Percentiles rank a stretch among this genome's conserved stretches.
Conservation (phyloP, 352 stramenopile species). For the Phytopythium helicoides region DNA sequence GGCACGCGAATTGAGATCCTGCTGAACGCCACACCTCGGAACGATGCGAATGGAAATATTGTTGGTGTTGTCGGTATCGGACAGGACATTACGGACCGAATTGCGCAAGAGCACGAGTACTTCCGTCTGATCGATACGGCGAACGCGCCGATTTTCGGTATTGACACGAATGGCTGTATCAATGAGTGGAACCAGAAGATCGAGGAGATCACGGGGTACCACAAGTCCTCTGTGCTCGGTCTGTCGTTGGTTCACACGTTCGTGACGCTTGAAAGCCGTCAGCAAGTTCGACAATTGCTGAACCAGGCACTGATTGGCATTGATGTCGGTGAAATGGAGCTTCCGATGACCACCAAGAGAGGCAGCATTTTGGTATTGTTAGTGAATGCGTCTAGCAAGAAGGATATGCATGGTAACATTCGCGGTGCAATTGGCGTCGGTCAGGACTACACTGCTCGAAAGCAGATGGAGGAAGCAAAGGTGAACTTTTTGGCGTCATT, state of each 20-base stretch:
- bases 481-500: constrained; percentile 88
- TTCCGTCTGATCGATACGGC: constrained; percentile 74
- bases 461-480: constrained; percentile 84
- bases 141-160: constrained; percentile 83
- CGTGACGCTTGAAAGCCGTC: constrained; percentile 67
- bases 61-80: constrained; percentile 87
- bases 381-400: constrained; percentile 85
- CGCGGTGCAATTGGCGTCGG: constrained; percentile 91
- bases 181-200: constrained; percentile 90
- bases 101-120: constrained; percentile 78
- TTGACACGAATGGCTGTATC: constrained; percentile 79
- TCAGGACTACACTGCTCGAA: constrained; percentile 90
- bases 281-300: constrained; percentile 63
- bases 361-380: constrained; percentile 64
- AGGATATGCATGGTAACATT: constrained; percentile 91
- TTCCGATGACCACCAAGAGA: constrained; percentile 80
- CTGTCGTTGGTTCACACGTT: constrained; percentile 78
- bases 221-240: constrained; percentile 66
- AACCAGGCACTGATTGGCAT: constrained; percentile 83
- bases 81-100: constrained; percentile 82
- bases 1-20: constrained; percentile 75
- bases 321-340: constrained; percentile 88
- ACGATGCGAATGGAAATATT: constrained; percentile 70
- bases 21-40: constrained; percentile 68
- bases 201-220: constrained; percentile 78